A percentile compares a stretch with the other conserved stretches of the same genome.
Evolutionary conservation across 352 stramenopile genomes (phyloP).

Genomic region (Lagenidium sp.): DNA sequence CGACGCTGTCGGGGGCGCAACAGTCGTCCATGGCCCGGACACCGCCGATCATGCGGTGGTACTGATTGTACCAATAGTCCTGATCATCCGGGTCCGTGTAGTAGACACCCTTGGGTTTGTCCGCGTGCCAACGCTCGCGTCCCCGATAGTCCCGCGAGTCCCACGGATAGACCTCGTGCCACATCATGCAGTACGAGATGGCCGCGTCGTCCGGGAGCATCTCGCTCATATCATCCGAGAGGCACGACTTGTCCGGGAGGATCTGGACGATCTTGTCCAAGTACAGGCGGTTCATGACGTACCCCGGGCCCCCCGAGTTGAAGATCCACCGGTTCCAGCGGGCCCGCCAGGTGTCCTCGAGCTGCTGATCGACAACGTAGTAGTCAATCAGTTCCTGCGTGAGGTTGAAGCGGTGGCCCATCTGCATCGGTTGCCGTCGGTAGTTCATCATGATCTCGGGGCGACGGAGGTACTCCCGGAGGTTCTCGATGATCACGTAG

Average conservation of each 20-base stretch:
- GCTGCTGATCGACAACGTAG: constrained; percentile 57
- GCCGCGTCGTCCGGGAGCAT: constrained; percentile 74
- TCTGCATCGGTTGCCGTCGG: constrained; percentile 53
- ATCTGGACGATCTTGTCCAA: constrained; percentile 57
- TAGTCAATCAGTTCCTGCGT: constrained; percentile 63
- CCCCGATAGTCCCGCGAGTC: constrained; percentile 58
- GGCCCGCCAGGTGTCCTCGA: constrained; percentile 41
- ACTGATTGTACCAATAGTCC: constrained; percentile 68
- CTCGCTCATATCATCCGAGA: constrained; percentile 53
- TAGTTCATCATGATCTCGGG: constrained; percentile 58
- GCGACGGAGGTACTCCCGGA: constrained; percentile 43
- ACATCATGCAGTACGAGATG: constrained; percentile 86
- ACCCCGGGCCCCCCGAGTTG: constrained; percentile 69
- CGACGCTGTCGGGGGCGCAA: constrained; percentile 54
- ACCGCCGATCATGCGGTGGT: constrained; percentile 60
- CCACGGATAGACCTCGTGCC: constrained; percentile 58
- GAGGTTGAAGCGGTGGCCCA: constrained; percentile 75
- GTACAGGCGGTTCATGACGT: constrained; percentile 72
- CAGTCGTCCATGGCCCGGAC: constrained; percentile 37
- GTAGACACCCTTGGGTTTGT: constrained; percentile 60
- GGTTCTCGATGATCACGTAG: constrained; percentile 76
- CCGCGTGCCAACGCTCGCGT: constrained; percentile 71
- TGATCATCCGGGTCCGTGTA: constrained; percentile 37
- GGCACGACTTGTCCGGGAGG: constrained; percentile 39
- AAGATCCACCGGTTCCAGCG: constrained; percentile 72